Conservation (phyloP, 345 rosid genomes). For the Eucalyptus virginea region DNA sequence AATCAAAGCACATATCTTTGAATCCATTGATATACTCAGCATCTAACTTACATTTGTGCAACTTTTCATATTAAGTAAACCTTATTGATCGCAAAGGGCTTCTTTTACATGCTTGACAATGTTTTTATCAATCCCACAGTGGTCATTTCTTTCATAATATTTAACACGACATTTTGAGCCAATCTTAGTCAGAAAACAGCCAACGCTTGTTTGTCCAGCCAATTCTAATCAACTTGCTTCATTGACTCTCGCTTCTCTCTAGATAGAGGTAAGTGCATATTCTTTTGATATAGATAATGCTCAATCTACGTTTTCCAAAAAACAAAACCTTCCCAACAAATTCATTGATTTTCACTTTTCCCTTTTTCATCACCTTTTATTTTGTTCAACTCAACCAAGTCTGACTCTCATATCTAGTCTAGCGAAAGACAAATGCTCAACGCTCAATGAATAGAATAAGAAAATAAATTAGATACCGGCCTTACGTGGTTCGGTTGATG, state of each 20-base stretch:
- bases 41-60: background rate
- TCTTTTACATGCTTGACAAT: background rate
- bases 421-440: background rate
- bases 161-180: background rate
- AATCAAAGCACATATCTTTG: background rate
- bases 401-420: background rate
- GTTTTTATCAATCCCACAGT: background rate
- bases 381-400: background rate
- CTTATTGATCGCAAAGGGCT: background rate
- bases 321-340: background rate
- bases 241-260: background rate
- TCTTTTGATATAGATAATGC: background rate
- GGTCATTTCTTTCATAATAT: background rate
- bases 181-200: background rate
- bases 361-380: background rate
- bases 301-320: background rate
- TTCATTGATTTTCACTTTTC: background rate
- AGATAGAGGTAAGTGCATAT: background rate
- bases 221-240: background rate
- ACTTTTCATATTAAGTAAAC: background rate
- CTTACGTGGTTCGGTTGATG: too few relatives aligned
- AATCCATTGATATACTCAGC: background rate
- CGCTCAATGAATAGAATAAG: background rate
- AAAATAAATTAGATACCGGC: too few relatives aligned
- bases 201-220: accelerated